A percentile compares a stretch with the other conserved stretches of the same genome.
Conservation (phyloP, 768 basidiomycete species). For the Hericium coralloides region DNA sequence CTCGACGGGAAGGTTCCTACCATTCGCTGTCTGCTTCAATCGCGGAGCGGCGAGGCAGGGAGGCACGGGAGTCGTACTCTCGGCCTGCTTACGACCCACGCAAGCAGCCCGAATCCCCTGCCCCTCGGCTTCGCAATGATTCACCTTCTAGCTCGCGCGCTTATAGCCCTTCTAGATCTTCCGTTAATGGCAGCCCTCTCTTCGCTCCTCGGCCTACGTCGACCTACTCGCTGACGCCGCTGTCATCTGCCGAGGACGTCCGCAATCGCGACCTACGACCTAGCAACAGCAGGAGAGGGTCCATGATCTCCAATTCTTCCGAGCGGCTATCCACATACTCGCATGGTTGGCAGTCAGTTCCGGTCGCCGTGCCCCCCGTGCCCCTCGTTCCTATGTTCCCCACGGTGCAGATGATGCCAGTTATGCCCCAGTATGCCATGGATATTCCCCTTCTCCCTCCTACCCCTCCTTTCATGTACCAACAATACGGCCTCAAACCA, state of each 20-base stretch:
- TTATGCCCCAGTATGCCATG: conserved; percentile 11
- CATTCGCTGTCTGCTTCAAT: conserved; percentile 4
- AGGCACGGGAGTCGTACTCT: conserved; percentile 8
- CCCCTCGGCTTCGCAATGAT: not conserved
- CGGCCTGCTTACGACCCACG: conserved; percentile 12
- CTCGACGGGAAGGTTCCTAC: conserved; percentile 5
- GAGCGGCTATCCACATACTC: not conserved
- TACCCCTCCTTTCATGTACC: conserved; percentile 15
- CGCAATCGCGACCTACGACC: not conserved
- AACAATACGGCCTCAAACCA: conserved; percentile 3
- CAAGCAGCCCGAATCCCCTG: not conserved
- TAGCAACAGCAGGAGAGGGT: conserved; percentile 5
- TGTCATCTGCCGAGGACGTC: conserved; percentile 9
- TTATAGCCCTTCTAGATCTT: conserved; percentile 2
- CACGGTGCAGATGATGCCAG: conserved; percentile 7
- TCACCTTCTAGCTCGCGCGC: conserved; percentile 8
- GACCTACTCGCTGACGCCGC: not conserved
- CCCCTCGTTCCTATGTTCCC: conserved; percentile 2
- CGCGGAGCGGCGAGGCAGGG: conserved; percentile 4
- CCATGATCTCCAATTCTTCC: conserved; percentile 7
- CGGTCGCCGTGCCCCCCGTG: conserved; percentile 1
- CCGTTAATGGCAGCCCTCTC: conserved; percentile 3
- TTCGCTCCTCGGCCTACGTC: conserved; percentile 4
- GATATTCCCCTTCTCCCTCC: conserved; percentile 17
- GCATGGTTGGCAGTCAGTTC: conserved; percentile 4